A percentile compares a stretch with the other conserved stretches of the same genome.
Evolutionary conservation across 1,139 yeast genomes (phyloP).

Genomic region (Geotrichum siamense): DNA sequence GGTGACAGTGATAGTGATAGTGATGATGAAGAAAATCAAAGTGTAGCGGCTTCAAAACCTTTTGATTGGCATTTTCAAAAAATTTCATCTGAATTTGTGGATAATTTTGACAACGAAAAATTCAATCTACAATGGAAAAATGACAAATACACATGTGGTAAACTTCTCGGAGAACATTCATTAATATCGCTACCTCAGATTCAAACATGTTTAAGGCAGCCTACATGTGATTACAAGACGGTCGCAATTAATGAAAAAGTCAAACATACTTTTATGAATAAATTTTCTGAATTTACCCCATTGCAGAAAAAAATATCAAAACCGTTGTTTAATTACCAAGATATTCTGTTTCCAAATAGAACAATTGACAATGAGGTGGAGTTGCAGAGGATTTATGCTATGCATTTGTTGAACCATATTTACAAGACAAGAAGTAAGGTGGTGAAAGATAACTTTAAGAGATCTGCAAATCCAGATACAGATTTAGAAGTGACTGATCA

Average conservation of each 20-base stretch:
- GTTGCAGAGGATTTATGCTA: constrained; percentile 55
- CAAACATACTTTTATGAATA: constrained; percentile 15
- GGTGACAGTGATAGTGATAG: constrained; percentile 32
- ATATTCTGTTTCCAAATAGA: constrained; percentile 58
- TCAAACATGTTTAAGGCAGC: not conserved
- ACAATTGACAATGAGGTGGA: constrained; percentile 39
- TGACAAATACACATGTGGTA: constrained; percentile 11
- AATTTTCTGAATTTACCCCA: constrained; percentile 30
- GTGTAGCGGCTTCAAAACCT: constrained; percentile 39
- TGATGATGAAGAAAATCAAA: constrained; percentile 38
- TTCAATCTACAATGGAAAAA: constrained; percentile 14
- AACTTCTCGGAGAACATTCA: constrained; percentile 7
- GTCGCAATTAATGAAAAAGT: constrained; percentile 12
- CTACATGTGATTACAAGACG: constrained; percentile 3
- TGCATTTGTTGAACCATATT: constrained; percentile 78
- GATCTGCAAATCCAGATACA: constrained; percentile 42
- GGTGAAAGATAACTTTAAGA: constrained; percentile 61
- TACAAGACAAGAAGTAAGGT: constrained; percentile 79
- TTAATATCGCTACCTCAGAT: constrained; percentile 7
- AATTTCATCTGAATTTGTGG: too few species aligned
- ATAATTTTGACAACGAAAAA: too few species aligned
- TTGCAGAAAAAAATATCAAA: constrained; percentile 44
- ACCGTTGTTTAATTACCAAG: constrained; percentile 67
- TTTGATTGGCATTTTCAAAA: constrained; percentile 64
- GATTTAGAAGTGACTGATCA: constrained; percentile 72